phyloP scores from a whole-genome alignment of 306 rosid species.

The Cicer pinnatifidum region DNA sequence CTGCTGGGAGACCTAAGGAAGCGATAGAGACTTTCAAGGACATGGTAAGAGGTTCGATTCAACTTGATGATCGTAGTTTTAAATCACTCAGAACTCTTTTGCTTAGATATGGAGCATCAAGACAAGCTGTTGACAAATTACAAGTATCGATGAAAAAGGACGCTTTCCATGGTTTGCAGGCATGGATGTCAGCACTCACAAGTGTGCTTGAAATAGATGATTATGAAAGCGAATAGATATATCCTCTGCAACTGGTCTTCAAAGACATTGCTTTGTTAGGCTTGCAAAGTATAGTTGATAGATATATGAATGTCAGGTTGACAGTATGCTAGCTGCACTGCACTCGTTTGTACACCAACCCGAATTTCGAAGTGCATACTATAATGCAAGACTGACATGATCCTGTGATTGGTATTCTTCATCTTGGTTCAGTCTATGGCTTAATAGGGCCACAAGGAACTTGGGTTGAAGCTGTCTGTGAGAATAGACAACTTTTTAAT shows the following conservation, averaged over 20 bases:
- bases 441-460: constrained; percentile 6
- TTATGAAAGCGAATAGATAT: constrained; percentile 48
- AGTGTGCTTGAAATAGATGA: constrained; percentile 62
- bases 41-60: constrained; percentile 60
- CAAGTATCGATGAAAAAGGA: constrained; percentile 61
- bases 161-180: constrained; percentile 58
- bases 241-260: constrained; percentile 30
- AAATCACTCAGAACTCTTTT: constrained; percentile 70
- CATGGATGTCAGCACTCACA: constrained; percentile 75
- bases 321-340: constrained; percentile 14
- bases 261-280: not conserved
- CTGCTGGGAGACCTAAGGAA: constrained; percentile 77
- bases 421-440: constrained; percentile 14
- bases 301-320: constrained; percentile 8
- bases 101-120: constrained; percentile 78
- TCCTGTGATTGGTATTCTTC: constrained; percentile 18
- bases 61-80: constrained; percentile 63
- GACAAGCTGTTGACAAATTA: constrained; percentile 69
- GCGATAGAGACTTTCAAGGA: constrained; percentile 61
- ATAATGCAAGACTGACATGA: constrained; percentile 14
- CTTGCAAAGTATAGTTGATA: constrained; percentile 11
- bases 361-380: constrained; percentile 20
- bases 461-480: constrained; percentile 29
- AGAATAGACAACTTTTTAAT: constrained; percentile 11
- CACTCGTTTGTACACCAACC: not conserved